Evolutionary conservation across 495 filamentous ascomycete genomes (phyloP), one percentile per base, ranked within the genome.

Genomic region (Saxophila tyrrhenica): DNA sequence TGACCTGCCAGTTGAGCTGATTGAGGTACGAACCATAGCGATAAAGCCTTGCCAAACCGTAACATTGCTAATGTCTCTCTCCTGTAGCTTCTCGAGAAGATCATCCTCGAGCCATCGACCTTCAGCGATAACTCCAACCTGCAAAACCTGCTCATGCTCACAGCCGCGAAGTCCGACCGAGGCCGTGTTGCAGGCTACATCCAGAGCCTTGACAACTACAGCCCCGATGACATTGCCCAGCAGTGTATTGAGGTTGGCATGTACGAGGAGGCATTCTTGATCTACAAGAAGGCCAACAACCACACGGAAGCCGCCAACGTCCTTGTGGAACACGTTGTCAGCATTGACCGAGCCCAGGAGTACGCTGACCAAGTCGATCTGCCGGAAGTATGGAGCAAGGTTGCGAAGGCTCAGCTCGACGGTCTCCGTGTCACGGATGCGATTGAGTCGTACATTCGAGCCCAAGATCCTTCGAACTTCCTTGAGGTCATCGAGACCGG

Each of bases 71-170:
- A n/a, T n/a, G n/a, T n/a, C n/a, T n/a, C n/a, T n/a, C n/a, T n/a
- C n/a, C n/a, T 99, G 56, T 94, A 99, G 69, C 80, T 99, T 41
- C 79, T 99, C 13, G 94, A 99, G 73, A 99, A 99, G 82, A 99
- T 99, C 56, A 92, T 99, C 48, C 77, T 99, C 20, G 94, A 99
- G 72, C 94, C 94, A 17, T 94, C 90, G 10, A 83, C 87, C 22
- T 97, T 99, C 76, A 95, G 87, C 61, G 94, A 99, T 73, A 97
- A 97, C 69, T 78, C 83, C 60, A 96, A 85, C 67, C 77, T 99
- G 58, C 94, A 99, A 68, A 99, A 97, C 66, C 73, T 99, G 53
- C 76, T 99, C 55, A 96, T 99, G 74, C 82, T 96, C 62, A 99
- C 94, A 45, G 92, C 94, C 25, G 88, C 91, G 59, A 96, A 94